phyloP scores from a whole-genome alignment of 2,329 filamentous ascomycete genomes.

The Juglanconis sp. region DNA sequence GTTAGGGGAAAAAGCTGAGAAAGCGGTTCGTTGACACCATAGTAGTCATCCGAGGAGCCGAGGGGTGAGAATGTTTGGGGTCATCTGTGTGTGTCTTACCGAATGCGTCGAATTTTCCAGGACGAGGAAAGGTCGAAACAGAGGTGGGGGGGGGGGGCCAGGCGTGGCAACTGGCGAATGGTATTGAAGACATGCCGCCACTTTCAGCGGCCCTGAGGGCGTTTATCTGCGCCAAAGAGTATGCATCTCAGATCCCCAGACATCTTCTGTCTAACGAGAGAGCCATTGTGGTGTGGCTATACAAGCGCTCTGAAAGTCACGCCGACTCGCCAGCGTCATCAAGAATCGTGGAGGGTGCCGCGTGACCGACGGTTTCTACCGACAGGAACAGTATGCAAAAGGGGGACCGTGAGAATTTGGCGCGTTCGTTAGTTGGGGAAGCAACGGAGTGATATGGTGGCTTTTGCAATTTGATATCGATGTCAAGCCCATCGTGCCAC shows the following conservation, averaged over 20 bases:
- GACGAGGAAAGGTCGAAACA: neutral
- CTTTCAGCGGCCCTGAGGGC: neutral
- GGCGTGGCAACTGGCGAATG: neutral
- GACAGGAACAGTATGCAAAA: no score
- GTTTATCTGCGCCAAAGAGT: constrained; percentile 5
- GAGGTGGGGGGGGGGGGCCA: neutral
- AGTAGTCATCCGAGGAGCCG: no score
- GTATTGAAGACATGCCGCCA: neutral
- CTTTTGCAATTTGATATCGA: no score
- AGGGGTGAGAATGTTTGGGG: no score
- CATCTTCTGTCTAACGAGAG: no score
- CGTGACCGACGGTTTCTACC: no score
- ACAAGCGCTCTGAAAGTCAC: neutral
- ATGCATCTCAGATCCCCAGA: constrained; percentile 3
- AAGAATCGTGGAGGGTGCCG: no score
- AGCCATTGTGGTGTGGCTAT: neutral
- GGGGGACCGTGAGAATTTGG: no score
- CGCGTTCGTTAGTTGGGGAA: no score
- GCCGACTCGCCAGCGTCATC: neutral
- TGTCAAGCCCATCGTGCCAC: no score
- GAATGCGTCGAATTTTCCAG: neutral
- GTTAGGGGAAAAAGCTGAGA: neutral
- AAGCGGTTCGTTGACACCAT: neutral
- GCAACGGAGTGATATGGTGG: no score
- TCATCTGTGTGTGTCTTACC: neutral